Evolutionary conservation across 169 alveolate species (phyloP), one percentile per base, ranked within the genome.

Genomic region (Plasmodium coatneyi): DNA sequence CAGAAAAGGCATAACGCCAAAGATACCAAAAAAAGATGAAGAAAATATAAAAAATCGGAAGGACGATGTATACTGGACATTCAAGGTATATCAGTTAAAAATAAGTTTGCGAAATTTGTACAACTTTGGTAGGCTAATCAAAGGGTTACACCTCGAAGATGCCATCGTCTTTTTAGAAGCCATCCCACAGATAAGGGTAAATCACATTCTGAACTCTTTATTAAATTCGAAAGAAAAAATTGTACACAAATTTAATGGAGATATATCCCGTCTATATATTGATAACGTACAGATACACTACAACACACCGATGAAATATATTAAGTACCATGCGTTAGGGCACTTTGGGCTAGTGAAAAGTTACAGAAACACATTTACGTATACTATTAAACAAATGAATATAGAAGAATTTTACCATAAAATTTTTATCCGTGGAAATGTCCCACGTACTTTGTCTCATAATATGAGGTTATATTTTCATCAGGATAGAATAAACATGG

Each of bases 391-490:
- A 74, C 97, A 96, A 83, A 96, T 96, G 97, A 96, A 96, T 28
- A 92, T 96, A 95, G 89, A 95, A 94, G 97, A 96, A 70, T 96
- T 94, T 95, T 96, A 96, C 92, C 97, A 96, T 84, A 96, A 96
- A 78, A 92, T 95, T 36, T 96, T 93, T 80, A 96, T 96, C 22
- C 86, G 96, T 32, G 97, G 97, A 28, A 94, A 95, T 82, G 97
- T 96, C 10, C 97, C 97, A 0, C 92, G 95, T 43, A 93, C 96
- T 82, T 89, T 96, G 95, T 95, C 97, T 3, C 96, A 95, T 30
- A 96, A 95, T 83, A 74, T 96, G 96, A 89, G 97, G 19, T 92
- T 95, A 46, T 95, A 95, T 49, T 71, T 95, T 39, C 89, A 93
- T 74, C 96, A 96, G 76, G 87, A 94, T 25, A 78, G 97, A 76